These are phyloP conservation scores for Corrigiola litoralis DNA, from an alignment of 179 eudicot genomes.

Conservation along the genomic window DNA sequence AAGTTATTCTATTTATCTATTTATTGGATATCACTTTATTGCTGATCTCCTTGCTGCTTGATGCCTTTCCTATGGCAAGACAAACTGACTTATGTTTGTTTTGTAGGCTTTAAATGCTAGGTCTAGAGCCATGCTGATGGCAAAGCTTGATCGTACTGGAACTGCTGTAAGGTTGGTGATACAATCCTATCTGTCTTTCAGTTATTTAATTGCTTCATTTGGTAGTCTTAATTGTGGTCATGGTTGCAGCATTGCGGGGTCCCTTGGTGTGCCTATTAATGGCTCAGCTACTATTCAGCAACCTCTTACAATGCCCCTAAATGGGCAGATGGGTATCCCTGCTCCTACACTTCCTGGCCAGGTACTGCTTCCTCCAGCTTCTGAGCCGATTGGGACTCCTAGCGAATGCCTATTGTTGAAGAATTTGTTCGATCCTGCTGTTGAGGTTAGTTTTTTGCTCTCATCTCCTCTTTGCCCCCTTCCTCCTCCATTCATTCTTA, in stretches of 20 bases:
- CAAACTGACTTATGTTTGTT: not conserved
- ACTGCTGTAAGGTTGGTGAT: slow-evolving; percentile 37
- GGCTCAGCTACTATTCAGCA: slow-evolving; percentile 40
- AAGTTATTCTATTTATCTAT: not conserved
- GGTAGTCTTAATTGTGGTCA: not conserved
- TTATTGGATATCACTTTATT: not conserved
- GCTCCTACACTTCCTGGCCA: slow-evolving; percentile 44
- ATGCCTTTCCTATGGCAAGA: not conserved
- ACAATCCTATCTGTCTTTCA: not conserved
- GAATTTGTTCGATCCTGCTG: slow-evolving; percentile 45
- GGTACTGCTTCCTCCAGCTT: slow-evolving; percentile 15
- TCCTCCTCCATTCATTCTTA: not conserved
- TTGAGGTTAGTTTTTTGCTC: slow-evolving; percentile 27
- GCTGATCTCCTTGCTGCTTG: not conserved
- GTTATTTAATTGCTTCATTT: not conserved
- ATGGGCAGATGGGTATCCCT: slow-evolving; percentile 40
- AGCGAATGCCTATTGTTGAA: slow-evolving; percentile 44
- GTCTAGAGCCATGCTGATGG: slow-evolving; percentile 47
- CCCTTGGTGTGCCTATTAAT: slow-evolving; percentile 37
- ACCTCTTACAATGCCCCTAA: slow-evolving; percentile 41
- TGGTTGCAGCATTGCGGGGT: slow-evolving; percentile 34
- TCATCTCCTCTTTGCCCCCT: not conserved
- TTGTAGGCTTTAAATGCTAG: slow-evolving; percentile 48
- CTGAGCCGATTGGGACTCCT: slow-evolving; percentile 41
- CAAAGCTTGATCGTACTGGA: slow-evolving; percentile 48